phyloP scores from a whole-genome alignment of 1,284 basidiomycete species.

The Laetiporus sulphureus region DNA sequence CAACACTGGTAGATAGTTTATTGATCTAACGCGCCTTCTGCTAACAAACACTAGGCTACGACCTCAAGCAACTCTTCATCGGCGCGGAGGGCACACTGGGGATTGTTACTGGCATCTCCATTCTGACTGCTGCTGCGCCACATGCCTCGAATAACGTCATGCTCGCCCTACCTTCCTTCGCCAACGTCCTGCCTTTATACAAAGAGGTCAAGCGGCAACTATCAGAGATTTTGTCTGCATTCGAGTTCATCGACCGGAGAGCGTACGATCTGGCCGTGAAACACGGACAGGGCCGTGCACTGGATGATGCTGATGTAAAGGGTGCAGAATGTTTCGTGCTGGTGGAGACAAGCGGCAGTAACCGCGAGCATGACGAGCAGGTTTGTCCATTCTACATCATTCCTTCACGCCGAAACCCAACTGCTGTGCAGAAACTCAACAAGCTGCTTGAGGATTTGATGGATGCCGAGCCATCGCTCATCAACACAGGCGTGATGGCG shows the following conservation, averaged over 20 bases:
- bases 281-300: conserved; percentile 63
- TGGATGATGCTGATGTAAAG: conserved; percentile 61
- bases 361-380: conserved; percentile 93
- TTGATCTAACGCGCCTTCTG: neutral
- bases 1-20: conserved; percentile 74
- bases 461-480: conserved; percentile 66
- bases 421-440: conserved; percentile 73
- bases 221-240: conserved; percentile 95
- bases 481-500: conserved; percentile 89
- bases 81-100: conserved; percentile 96
- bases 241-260: conserved; percentile 93
- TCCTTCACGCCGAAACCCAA: neutral
- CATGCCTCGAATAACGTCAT: conserved; percentile 77
- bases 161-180: conserved; percentile 67
- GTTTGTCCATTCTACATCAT: conserved; percentile 33
- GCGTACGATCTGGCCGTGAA: conserved; percentile 83
- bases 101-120: conserved; percentile 92
- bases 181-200: conserved; percentile 68
- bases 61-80: conserved; percentile 98
- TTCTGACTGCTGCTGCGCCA: conserved; percentile 89
- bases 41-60: conserved; percentile 66
- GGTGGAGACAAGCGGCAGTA: conserved; percentile 93
- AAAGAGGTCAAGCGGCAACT: conserved; percentile 68
- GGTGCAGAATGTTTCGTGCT: conserved; percentile 87
- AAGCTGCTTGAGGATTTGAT: conserved; percentile 78